Evolutionary conservation across 2,329 filamentous ascomycete species (phyloP), one percentile per base, ranked within the genome.

Genomic region (Phialophora verrucosa): DNA sequence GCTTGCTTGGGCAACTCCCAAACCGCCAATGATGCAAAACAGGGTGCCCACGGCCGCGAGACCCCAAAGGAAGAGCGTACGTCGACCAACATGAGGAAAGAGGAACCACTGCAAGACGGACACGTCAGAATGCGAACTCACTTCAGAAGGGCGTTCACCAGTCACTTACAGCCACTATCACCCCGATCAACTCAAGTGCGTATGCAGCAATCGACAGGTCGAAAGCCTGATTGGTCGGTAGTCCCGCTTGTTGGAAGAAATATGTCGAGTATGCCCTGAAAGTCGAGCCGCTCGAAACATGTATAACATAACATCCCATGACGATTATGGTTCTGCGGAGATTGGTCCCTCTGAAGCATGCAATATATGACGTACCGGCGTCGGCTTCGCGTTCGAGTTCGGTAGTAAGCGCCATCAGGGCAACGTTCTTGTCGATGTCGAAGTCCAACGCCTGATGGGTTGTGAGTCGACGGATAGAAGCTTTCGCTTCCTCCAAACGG

Each of bases 161-260:
- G n/a, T n/a, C 11, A 32, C 54, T 20, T 56, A 20, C 25, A 10
- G 25, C 32, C 17, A 56, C 31, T 27, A 81, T 74, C 0, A 82
- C 85, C 4, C 84, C 84, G 14, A 84, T 73, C 50, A 83, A 79
- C 8, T 81, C 84, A 73, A 91, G 87, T 55, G 81, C 86, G 68
- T 89, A 89, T 74, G 88, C 84, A 49, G 87, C 88, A 59, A 90
- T 79, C n/a, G 76, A 74, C 50, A 82, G 67, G n/a, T 72, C 73
- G 64, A 81, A 81, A 0, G 79, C 73, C 51, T 77, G 69, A 17
- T 62, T 51, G 29, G 31, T 42, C 29, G 56, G 50, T 23, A 82
- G 70, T 1, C 80, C 79, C 14, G 80, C 76, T 59, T 75, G 73
- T 56, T 76, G 66, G 58, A 74, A 77, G 67, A 79, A 78, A 62